A percentile compares a stretch with the other conserved stretches of the same genome.
Conservation (phyloP, 2,329 filamentous ascomycete species). For the Penicillium sp. region DNA sequence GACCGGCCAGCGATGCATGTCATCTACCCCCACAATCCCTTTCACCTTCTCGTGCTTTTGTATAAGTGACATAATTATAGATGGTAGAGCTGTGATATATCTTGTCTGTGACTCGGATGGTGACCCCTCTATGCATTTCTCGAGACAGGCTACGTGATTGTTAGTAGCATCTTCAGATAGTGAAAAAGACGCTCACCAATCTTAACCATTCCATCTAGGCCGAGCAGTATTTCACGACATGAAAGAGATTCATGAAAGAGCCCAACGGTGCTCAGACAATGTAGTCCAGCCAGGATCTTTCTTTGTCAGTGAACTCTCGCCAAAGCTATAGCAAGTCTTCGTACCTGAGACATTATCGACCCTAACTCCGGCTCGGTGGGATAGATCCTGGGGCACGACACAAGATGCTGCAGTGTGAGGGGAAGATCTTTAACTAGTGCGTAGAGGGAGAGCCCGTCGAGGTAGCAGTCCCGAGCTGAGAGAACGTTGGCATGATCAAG, state of each 20-base stretch:
- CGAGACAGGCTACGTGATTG: neutral
- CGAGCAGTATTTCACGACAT: neutral
- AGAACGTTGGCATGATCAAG: conserved; percentile 1
- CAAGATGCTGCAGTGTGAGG: neutral
- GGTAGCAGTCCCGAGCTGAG: neutral
- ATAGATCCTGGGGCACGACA: neutral
- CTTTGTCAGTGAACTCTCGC: neutral
- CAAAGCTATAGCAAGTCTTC: neutral
- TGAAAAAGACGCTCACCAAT: neutral
- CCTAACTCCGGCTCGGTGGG: conserved; percentile 1
- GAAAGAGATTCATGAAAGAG: neutral
- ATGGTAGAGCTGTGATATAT: conserved; percentile 12
- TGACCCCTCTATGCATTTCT: neutral
- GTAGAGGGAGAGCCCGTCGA: neutral
- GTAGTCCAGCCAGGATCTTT: neutral
- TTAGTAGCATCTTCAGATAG: neutral
- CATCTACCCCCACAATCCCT: conserved; percentile 24
- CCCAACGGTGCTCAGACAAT: neutral
- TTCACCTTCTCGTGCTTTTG: conserved; percentile 29
- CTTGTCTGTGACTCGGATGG: neutral
- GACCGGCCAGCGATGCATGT: conserved; percentile 12
- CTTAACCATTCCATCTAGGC: neutral
- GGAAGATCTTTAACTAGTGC: neutral
- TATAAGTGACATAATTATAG: conserved; percentile 28
- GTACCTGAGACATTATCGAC: conserved; percentile 1